Evolutionary conservation across 768 basidiomycete species (phyloP).

Genomic region (Arthromyces matolae): DNA sequence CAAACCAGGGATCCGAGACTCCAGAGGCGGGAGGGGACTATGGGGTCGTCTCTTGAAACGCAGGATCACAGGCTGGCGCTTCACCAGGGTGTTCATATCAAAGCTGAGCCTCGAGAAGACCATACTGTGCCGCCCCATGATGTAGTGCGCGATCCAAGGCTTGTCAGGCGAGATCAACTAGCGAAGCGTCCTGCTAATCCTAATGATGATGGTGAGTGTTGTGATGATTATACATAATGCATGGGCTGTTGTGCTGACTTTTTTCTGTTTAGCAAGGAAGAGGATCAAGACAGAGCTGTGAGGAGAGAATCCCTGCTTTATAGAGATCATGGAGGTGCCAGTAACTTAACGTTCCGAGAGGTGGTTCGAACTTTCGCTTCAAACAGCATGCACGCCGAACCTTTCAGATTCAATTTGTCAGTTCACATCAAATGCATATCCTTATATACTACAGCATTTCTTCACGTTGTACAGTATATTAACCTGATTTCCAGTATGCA

Average conservation of each 20-base stretch:
- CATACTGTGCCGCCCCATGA: background rate
- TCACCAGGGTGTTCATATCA: constrained; percentile 1
- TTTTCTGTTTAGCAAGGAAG: background rate
- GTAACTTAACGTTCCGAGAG: background rate
- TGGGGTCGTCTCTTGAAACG: no score
- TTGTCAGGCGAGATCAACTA: background rate
- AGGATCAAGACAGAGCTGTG: background rate
- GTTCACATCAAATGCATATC: constrained; percentile 5
- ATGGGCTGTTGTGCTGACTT: background rate
- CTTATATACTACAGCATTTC: constrained; percentile 7
- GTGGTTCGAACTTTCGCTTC: constrained; percentile 9
- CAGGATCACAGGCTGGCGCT: background rate
- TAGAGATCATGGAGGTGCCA: background rate
- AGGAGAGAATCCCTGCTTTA: background rate
- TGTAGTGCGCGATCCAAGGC: constrained; percentile 1
- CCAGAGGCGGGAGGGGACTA: background rate
- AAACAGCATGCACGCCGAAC: constrained; percentile 18
- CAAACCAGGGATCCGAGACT: background rate
- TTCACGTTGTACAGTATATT: constrained; percentile 18
- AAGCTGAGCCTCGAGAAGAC: constrained; percentile 11
- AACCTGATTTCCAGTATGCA: constrained; percentile 88
- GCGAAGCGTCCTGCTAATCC: background rate
- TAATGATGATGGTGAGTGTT: background rate
- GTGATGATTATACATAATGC: background rate
- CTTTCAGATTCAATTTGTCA: constrained; percentile 11